Evolutionary conservation across 78 protist genomes (phyloP).

Genomic region (Dictyostelium purpureum): DNA sequence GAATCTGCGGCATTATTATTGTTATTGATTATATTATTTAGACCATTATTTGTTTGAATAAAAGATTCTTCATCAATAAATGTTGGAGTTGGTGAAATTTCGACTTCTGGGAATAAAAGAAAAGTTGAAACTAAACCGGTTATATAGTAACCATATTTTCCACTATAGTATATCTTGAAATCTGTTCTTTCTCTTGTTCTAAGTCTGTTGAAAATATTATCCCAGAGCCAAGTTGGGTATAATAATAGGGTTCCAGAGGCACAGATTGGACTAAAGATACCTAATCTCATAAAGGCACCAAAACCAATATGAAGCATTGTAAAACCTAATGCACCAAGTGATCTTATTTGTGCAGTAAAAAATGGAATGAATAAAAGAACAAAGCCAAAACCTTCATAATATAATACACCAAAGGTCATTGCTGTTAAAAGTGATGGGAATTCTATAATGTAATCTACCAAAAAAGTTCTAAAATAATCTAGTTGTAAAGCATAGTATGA

Average conservation of each 20-base stretch:
- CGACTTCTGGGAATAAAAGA: constrained; percentile 47
- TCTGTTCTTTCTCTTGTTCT: constrained; percentile 51
- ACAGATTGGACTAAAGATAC: constrained; percentile 66
- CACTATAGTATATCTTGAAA: constrained; percentile 50
- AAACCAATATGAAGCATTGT: constrained; percentile 47
- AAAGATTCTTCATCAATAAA: constrained; percentile 23
- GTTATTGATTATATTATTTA: background rate
- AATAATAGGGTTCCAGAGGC: constrained; percentile 15
- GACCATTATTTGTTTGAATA: background rate
- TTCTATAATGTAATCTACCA: constrained; percentile 19
- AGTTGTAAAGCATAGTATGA: constrained; percentile 40
- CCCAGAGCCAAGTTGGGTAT: constrained; percentile 66
- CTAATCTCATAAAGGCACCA: constrained; percentile 53
- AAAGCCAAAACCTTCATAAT: constrained; percentile 64
- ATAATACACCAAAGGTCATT: constrained; percentile 14
- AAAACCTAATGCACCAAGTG: constrained; percentile 63
- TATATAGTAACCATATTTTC: constrained; percentile 24
- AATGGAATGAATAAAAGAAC: constrained; percentile 3
- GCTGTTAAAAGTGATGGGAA: constrained; percentile 26
- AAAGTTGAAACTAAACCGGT: constrained; percentile 32
- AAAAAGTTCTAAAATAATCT: constrained; percentile 58
- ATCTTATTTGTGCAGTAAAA: constrained; percentile 20
- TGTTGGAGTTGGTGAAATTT: constrained; percentile 17
- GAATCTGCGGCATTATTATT: background rate
- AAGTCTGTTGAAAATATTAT: constrained; percentile 7